Percentiles rank a stretch among this genome's conserved stretches.
Conservation (phyloP, 2,329 filamentous ascomycete genomes). For the Pseudogymnoascus sp. region DNA sequence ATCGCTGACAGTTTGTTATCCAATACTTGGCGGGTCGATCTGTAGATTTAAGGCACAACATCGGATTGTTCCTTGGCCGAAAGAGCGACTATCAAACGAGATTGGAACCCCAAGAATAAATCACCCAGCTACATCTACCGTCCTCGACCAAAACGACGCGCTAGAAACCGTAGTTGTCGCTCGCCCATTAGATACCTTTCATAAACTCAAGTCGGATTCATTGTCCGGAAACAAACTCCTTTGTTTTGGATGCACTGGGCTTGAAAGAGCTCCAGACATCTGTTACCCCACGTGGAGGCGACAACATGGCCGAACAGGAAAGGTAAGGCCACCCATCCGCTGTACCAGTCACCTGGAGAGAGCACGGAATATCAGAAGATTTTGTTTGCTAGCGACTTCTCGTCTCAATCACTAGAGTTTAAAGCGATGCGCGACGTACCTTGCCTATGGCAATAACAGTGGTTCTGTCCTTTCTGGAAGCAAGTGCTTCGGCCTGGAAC, state of each 20-base stretch:
- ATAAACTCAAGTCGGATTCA: not conserved
- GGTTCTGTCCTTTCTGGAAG: slow-evolving; percentile 4
- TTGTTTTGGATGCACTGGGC: not conserved
- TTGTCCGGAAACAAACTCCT: not conserved
- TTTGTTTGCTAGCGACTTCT: not conserved
- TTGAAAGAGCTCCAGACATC: slow-evolving; percentile 3
- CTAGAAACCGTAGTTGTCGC: not conserved
- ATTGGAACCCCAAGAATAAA: slow-evolving; percentile 1
- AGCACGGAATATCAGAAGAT: not conserved
- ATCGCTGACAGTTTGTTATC: slow-evolving; percentile 5
- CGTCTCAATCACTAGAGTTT: not conserved
- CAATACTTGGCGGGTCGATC: slow-evolving; percentile 5
- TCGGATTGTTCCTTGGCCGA: slow-evolving; percentile 7
- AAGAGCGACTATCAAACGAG: slow-evolving; percentile 9
- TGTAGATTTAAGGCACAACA: slow-evolving; percentile 6
- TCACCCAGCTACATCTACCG: not conserved
- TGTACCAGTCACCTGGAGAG: not conserved
- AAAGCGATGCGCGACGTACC: not conserved
- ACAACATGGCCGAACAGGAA: not conserved
- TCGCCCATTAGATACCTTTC: not conserved
- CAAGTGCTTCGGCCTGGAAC: slow-evolving; percentile 1
- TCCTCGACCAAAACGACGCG: not conserved
- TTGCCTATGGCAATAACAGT: not conserved
- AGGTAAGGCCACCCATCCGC: not conserved
- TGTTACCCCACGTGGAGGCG: slow-evolving; percentile 8